A percentile compares a stretch with the other conserved stretches of the same genome.
These are phyloP conservation scores for Trichosporon inkin DNA, from an alignment of 1,284 basidiomycete genomes.

Conservation along the genomic window DNA sequence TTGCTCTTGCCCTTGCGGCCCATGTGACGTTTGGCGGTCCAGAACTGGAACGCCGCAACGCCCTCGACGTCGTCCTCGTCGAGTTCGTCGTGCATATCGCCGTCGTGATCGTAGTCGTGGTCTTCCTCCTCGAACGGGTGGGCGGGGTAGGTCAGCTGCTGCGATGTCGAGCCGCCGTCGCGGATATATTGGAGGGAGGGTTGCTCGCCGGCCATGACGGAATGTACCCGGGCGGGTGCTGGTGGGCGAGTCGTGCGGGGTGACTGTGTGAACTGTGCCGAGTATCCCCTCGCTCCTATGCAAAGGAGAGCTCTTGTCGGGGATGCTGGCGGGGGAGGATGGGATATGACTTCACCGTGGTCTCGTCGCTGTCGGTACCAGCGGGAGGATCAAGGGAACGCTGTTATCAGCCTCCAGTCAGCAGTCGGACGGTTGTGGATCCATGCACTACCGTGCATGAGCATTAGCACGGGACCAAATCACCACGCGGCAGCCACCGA, in stretches of 20 bases:
- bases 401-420: neutral
- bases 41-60: conserved; percentile 44
- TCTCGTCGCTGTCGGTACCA: neutral
- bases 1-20: conserved; percentile 35
- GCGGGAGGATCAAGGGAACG: neutral
- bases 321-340: conserved; percentile 4
- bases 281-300: conserved; percentile 2
- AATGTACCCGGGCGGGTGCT: neutral
- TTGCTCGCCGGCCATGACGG: conserved; percentile 24
- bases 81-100: conserved; percentile 29
- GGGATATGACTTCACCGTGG: neutral
- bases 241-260: neutral
- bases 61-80: conserved; percentile 26
- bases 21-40: conserved; percentile 47
- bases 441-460: neutral
- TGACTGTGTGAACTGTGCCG: neutral
- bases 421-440: neutral
- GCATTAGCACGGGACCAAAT: conserved; percentile 7
- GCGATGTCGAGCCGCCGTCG: conserved; percentile 47
- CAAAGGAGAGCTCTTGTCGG: conserved; percentile 4
- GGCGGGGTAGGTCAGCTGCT: conserved; percentile 38
- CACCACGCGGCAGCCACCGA: neutral
- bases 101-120: conserved; percentile 28
- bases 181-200: conserved; percentile 44
- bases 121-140: conserved; percentile 30